phyloP scores from a whole-genome alignment of 352 stramenopile genomes.

The Phytophthora cactorum region DNA sequence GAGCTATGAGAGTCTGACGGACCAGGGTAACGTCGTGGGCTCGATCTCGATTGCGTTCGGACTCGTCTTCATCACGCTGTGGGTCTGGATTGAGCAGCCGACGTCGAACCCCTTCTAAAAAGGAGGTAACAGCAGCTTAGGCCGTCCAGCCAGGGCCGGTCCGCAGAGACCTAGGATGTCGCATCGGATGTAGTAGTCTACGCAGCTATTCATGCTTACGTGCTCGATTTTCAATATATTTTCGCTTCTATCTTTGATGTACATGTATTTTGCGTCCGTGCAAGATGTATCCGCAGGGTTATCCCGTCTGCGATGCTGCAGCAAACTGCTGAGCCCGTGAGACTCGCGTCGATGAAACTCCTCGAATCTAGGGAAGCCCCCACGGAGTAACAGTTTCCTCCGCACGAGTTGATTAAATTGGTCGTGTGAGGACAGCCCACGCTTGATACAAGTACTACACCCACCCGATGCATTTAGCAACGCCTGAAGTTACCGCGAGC shows the following conservation, averaged over 20 bases:
- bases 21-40: slow-evolving; percentile 87
- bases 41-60: slow-evolving; percentile 74
- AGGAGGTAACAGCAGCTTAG: slow-evolving; percentile 16
- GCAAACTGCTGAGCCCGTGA: too few relatives aligned
- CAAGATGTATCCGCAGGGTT: slow-evolving; percentile 1
- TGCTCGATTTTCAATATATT: slow-evolving; percentile 55
- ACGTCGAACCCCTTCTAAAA: slow-evolving; percentile 81
- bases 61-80: slow-evolving; percentile 82
- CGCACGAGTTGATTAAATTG: neutral
- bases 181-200: slow-evolving; percentile 11
- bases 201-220: slow-evolving; percentile 32
- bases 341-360: too few relatives aligned
- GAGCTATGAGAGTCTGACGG: slow-evolving; percentile 86
- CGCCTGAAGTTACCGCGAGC: too few relatives aligned
- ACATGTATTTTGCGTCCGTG: slow-evolving; percentile 1
- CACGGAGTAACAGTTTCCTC: neutral
- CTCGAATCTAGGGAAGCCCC: too few relatives aligned
- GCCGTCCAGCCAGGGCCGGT: slow-evolving; percentile 14
- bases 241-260: slow-evolving; percentile 11
- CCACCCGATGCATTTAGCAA: too few relatives aligned
- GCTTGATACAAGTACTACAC: neutral
- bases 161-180: slow-evolving; percentile 25
- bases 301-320: neutral
- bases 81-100: slow-evolving; percentile 84
- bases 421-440: neutral